Base-by-base conservation (phyloP, 345 rosid species). In the Psidium friedrichsthalianum region DNA sequence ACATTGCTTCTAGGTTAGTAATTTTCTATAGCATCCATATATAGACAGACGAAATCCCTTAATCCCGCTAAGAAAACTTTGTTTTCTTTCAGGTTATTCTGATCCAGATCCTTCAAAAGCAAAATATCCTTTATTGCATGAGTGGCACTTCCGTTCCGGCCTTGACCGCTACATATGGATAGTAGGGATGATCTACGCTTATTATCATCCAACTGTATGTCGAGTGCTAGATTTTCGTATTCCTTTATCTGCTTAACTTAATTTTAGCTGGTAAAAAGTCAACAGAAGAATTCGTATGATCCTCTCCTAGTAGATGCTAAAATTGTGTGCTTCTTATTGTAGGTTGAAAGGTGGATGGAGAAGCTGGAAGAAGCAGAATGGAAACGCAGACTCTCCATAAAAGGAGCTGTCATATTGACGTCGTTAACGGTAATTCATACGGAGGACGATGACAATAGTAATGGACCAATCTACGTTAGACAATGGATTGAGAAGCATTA, bases 91-190 rank as follows among this genome's bases (percentile, higher is more conserved):
- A 97, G 99, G 96, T 64, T 96, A 97, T 88, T 91, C 92, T 86
- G 98, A 97, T 86, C 99, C 94, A 86, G 98, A 97, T 87, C 99
- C 98, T 11, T 95, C 98, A 76, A 97, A 96, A 85, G 93, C 98
- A 82, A 90, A 92, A 80, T 84, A 90, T 27, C 90, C 98, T 47
- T 91, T 86, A 83, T 91, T 97, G 94, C 98, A 94, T 57, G 99
- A 97, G 92, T 97, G 99, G 99, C 98, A 97, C 91, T 97, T 97
- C 86, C 98, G 99, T 81, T 97, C 99, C 0, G 99, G 99, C 80
- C 99, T 97, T 91, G 99, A 97, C 88, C 98, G 99, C 57, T 97
- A 97, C 89, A 96, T 97, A 87, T 97, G 99, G 99, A 97, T 97
- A 84, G 89, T 97, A 84, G 99, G 99, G 87, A 97, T 97, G 99